phyloP scores from a whole-genome alignment of 176 grass and related monocot species.

The Rhynchospora pubera region DNA sequence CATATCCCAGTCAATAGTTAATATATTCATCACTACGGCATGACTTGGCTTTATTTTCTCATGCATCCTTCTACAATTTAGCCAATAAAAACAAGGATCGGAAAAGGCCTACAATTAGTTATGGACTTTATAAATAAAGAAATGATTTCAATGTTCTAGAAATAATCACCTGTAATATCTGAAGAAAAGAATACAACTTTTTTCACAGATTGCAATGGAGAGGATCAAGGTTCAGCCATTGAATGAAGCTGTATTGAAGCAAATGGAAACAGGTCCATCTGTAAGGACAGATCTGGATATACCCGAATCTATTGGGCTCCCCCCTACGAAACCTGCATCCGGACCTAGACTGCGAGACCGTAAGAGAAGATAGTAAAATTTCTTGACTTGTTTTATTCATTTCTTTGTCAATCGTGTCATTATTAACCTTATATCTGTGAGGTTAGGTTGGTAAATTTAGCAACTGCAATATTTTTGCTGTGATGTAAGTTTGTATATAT shows the following conservation, averaged over 20 bases:
- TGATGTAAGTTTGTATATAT: slow-evolving; percentile 6
- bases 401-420: neutral
- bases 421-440: neutral
- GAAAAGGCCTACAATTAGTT: neutral
- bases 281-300: slow-evolving; percentile 61
- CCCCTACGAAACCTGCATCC: slow-evolving; percentile 21
- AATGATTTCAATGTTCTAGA: neutral
- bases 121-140: neutral
- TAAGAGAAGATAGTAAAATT: neutral
- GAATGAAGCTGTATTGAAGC: slow-evolving; percentile 32
- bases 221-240: slow-evolving; percentile 44
- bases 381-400: neutral
- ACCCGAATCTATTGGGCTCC: slow-evolving; percentile 70
- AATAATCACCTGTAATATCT: neutral
- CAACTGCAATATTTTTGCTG: neutral
- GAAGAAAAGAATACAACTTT: neutral
- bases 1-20: neutral
- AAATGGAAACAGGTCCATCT: slow-evolving; percentile 22
- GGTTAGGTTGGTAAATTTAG: neutral
- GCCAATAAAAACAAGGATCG: neutral
- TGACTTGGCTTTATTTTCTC: neutral
- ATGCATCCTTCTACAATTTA: neutral
- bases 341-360: neutral
- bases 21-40: neutral
- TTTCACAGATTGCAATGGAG: slow-evolving; percentile 47